Evolutionary conservation across 176 grass and related monocot genomes (phyloP).

Genomic region (Aegilops speltoides): DNA sequence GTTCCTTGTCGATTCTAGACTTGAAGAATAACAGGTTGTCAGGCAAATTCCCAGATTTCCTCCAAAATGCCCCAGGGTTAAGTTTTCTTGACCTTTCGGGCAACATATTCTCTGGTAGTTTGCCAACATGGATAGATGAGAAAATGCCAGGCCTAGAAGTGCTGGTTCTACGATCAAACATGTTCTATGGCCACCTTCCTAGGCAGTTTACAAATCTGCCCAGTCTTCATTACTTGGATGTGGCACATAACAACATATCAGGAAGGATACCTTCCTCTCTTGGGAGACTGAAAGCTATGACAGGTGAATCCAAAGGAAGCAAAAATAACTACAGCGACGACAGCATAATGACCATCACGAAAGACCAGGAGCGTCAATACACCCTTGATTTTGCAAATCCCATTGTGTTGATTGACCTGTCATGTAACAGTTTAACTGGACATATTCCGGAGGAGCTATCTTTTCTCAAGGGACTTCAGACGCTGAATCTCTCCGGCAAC

Average conservation of each 20-base stretch:
- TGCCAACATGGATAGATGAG: constrained; percentile 47
- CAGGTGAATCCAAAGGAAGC: neutral
- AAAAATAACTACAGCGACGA: neutral
- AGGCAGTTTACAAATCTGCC: neutral
- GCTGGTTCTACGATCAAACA: constrained; percentile 36
- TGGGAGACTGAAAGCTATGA: neutral
- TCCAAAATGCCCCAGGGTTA: neutral
- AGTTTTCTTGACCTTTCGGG: constrained; percentile 34
- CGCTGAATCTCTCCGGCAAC: constrained; percentile 24
- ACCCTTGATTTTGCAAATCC: neutral
- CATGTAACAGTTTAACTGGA: constrained; percentile 21
- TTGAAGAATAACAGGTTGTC: constrained; percentile 21
- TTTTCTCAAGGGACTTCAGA: neutral
- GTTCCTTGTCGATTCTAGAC: neutral
- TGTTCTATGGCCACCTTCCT: constrained; percentile 41
- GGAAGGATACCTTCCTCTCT: constrained; percentile 37
- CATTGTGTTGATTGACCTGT: constrained; percentile 11
- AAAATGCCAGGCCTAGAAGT: neutral
- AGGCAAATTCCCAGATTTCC: constrained; percentile 36
- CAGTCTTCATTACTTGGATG: constrained; percentile 25
- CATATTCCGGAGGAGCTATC: neutral
- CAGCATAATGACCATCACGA: neutral
- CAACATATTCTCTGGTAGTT: constrained; percentile 38
- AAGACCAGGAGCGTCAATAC: constrained; percentile 3
- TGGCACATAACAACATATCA: constrained; percentile 46